A percentile compares a stretch with the other conserved stretches of the same genome.
Conservation (phyloP, 306 rosid genomes). For the Lathyrus aphaca region DNA sequence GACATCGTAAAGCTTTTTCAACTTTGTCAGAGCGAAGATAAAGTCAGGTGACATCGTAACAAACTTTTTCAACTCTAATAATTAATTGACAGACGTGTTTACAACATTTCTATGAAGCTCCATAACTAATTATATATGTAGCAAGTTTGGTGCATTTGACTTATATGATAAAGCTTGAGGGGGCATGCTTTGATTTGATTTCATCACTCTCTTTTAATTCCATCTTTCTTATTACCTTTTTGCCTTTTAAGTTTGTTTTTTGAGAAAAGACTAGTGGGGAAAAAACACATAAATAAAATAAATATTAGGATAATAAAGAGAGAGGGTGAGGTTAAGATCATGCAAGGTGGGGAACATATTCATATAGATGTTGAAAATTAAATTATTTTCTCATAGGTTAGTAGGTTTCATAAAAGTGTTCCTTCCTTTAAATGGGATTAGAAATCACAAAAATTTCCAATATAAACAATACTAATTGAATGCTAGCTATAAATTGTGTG, state of each 20-base stretch:
- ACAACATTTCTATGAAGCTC: too few relatives aligned
- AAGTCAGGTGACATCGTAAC: too few relatives aligned
- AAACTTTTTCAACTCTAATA: too few relatives aligned
- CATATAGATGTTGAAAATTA: conserved; percentile 71
- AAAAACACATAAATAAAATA: conserved; percentile 34
- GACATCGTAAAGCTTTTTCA: too few relatives aligned
- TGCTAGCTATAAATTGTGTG: conserved; percentile 49
- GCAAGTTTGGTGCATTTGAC: too few relatives aligned
- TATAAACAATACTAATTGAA: conserved; percentile 52
- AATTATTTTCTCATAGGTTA: conserved; percentile 53
- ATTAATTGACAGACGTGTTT: too few relatives aligned
- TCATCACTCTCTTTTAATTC: conserved; percentile 48
- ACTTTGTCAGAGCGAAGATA: too few relatives aligned
- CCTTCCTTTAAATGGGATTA: conserved; percentile 51
- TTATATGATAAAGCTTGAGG: too few relatives aligned
- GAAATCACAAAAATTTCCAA: conserved; percentile 55
- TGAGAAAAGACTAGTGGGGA: conserved; percentile 38
- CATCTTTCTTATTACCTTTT: conserved; percentile 46
- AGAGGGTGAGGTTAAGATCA: conserved; percentile 55
- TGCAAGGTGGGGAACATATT: conserved; percentile 96
- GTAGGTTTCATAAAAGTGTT: conserved; percentile 62
- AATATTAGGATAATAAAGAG: conserved; percentile 44
- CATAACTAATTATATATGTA: too few relatives aligned
- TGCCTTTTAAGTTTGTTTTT: conserved; percentile 46
- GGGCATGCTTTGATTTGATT: conserved; percentile 52